Evolutionary conservation across 2,329 filamentous ascomycete species (phyloP).

Genomic region (Aspergillus hortae): DNA sequence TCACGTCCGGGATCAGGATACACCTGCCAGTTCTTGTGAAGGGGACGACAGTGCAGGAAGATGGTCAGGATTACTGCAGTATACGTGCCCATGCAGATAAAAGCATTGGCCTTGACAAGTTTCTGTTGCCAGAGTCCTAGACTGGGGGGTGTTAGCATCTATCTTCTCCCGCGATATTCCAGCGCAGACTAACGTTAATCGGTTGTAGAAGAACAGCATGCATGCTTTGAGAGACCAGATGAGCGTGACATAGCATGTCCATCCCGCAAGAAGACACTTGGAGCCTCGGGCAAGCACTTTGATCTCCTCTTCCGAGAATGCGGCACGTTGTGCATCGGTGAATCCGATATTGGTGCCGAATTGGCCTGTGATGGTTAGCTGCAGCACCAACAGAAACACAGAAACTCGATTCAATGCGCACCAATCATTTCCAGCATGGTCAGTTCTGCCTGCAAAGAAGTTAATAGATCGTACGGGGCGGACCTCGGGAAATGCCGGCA

Average conservation of each 20-base stretch:
- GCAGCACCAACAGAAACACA: background rate
- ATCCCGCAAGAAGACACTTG: constrained; percentile 33
- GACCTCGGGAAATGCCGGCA: no score
- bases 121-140: constrained; percentile 38
- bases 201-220: constrained; percentile 43
- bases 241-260: constrained; percentile 42
- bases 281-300: constrained; percentile 30
- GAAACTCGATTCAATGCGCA: background rate
- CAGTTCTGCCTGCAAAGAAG: constrained; percentile 11
- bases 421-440: constrained; percentile 21
- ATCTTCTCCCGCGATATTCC: background rate
- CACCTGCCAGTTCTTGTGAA: constrained; percentile 41
- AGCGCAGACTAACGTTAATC: constrained; percentile 38
- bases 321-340: constrained; percentile 27
- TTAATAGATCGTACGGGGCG: background rate
- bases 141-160: constrained; percentile 14
- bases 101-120: constrained; percentile 34
- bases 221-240: constrained; percentile 45
- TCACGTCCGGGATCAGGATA: constrained; percentile 40
- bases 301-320: constrained; percentile 29
- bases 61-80: constrained; percentile 32
- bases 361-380: constrained; percentile 22
- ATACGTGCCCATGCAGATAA: constrained; percentile 30
- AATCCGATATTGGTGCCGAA: constrained; percentile 41
- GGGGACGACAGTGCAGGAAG: constrained; percentile 36